phyloP scores from a whole-genome alignment of 2,329 filamentous ascomycete species.

The Coniochaeta ligniaria region DNA sequence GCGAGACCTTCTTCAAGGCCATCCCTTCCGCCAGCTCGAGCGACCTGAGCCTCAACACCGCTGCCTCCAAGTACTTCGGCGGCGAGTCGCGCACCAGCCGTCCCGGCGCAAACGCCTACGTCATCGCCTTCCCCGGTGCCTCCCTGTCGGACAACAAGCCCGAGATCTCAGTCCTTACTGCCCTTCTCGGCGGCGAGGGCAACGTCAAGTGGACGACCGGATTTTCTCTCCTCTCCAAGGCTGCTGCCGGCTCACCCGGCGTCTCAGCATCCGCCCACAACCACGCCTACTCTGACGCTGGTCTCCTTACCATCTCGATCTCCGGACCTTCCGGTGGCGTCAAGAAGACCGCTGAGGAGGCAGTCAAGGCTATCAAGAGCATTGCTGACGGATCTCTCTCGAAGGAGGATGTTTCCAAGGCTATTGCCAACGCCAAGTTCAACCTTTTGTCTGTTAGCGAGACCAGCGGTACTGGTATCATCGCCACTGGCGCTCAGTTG shows the following conservation, averaged over 20 bases:
- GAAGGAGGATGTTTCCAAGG: slow-evolving; percentile 86
- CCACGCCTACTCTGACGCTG: slow-evolving; percentile 86
- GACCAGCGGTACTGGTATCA: slow-evolving; percentile 67
- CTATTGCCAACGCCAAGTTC: slow-evolving; percentile 89
- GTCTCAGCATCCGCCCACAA: slow-evolving; percentile 69
- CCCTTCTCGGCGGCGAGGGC: slow-evolving; percentile 83
- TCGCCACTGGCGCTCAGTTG: slow-evolving; percentile 78
- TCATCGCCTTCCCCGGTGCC: slow-evolving; percentile 89
- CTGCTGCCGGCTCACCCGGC: slow-evolving; percentile 57
- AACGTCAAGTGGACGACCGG: slow-evolving; percentile 94
- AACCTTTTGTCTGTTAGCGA: slow-evolving; percentile 77
- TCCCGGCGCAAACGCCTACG: slow-evolving; percentile 69
- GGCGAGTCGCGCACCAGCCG: slow-evolving; percentile 88
- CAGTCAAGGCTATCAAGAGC: slow-evolving; percentile 76
- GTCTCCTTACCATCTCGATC: slow-evolving; percentile 79
- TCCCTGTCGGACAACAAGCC: slow-evolving; percentile 79
- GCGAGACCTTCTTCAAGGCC: slow-evolving; percentile 82
- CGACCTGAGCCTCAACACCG: slow-evolving; percentile 47
- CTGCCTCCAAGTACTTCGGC: slow-evolving; percentile 80
- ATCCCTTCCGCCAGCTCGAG: slow-evolving; percentile 48
- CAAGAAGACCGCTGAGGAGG: slow-evolving; percentile 64
- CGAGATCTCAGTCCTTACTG: slow-evolving; percentile 78
- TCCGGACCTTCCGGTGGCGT: slow-evolving; percentile 68
- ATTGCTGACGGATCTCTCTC: slow-evolving; percentile 68
- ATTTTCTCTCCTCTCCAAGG: slow-evolving; percentile 85